Evolutionary conservation across 2,329 filamentous ascomycete species (phyloP), one percentile per base, ranked within the genome.

Genomic region (Dryadomyces sulphureus): DNA sequence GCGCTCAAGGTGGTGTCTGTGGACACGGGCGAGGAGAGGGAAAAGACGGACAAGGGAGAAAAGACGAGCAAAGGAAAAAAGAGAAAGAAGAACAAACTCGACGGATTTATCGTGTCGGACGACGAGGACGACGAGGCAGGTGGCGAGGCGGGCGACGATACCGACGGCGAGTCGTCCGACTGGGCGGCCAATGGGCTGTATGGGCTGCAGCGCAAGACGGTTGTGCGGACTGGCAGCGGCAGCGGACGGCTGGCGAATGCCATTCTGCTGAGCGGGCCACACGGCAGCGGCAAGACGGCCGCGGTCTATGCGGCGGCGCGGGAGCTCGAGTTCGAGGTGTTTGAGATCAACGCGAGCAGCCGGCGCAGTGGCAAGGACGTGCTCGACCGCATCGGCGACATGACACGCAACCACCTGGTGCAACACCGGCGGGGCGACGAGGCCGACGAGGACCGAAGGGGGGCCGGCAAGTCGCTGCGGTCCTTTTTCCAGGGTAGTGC

Each of bases 331-430:
- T 96, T 93, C 57, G 89, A 94, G 56, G 75, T 98, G 1, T 98
- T 98, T 54, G 92, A 98, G 62, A 88, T 98, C 58, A 93, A 94
- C 56, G 67, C 90, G 0, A 78, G 86, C 49, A 86, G 77, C 53
- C 79, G 89, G 43, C 74, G 92, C 50, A 94, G 78, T 57, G 90
- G 89, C 27, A 92, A 82, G 59, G 92, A 98, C 56, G 79, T 98
- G 41, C 60, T 94, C 30, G 92, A 98, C 56, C 85, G 77, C 54
- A 86, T 98, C 39, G 93, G 92, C 36, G 88, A 98, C 62, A 96
- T 98, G 90, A 92, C 88, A 4, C 81, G 81, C 50, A 96, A 98
- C 55, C 92, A 98, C 61, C 72, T 94, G 2, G 90, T 98, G 19
- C 69, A 70, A 45, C 68, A 66, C 42, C 41, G 30, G 17, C 34